Conservation (phyloP, 345 rosid genomes). For the Cardamine chenopodiifolia region DNA sequence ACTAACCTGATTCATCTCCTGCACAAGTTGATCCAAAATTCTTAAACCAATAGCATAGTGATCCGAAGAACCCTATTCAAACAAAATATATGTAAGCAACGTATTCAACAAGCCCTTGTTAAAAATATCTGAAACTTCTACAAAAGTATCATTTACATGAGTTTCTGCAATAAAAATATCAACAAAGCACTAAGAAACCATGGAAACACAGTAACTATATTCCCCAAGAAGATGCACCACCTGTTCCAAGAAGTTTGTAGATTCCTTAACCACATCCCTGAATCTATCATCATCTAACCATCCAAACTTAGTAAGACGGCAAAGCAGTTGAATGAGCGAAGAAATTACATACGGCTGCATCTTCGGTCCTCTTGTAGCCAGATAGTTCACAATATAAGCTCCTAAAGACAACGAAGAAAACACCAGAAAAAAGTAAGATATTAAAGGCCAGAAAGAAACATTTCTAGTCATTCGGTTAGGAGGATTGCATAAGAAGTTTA, state of each 20-base stretch:
- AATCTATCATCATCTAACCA: slow-evolving; percentile 99
- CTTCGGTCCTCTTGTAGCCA: slow-evolving; percentile 90
- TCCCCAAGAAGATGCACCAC: slow-evolving; percentile 45
- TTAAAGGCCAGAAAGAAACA: slow-evolving; percentile 3
- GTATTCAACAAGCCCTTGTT: slow-evolving; percentile 21
- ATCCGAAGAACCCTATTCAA: slow-evolving; percentile 72
- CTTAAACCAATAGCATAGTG: slow-evolving; percentile 93
- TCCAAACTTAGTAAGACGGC: slow-evolving; percentile 95
- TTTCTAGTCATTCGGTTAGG: not conserved
- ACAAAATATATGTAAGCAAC: slow-evolving; percentile 21
- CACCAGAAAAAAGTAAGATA: slow-evolving; percentile 24
- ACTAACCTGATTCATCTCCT: slow-evolving; percentile 98
- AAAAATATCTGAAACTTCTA: not conserved
- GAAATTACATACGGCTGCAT: slow-evolving; percentile 82
- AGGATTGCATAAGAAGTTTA: slow-evolving; percentile 40
- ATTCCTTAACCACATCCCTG: slow-evolving; percentile 83
- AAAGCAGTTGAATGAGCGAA: slow-evolving; percentile 86
- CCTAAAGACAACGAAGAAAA: slow-evolving; percentile 47
- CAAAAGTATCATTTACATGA: slow-evolving; percentile 14
- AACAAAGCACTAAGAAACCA: slow-evolving; percentile 30
- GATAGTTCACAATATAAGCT: slow-evolving; percentile 78
- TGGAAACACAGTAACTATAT: slow-evolving; percentile 20
- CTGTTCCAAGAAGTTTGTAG: slow-evolving; percentile 86
- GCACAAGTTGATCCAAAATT: slow-evolving; percentile 93
- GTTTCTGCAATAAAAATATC: not conserved